A percentile compares a stretch with the other conserved stretches of the same genome.
Evolutionary conservation across 805 yeast species (phyloP).

Genomic region (Metschnikowia lochheadii): DNA sequence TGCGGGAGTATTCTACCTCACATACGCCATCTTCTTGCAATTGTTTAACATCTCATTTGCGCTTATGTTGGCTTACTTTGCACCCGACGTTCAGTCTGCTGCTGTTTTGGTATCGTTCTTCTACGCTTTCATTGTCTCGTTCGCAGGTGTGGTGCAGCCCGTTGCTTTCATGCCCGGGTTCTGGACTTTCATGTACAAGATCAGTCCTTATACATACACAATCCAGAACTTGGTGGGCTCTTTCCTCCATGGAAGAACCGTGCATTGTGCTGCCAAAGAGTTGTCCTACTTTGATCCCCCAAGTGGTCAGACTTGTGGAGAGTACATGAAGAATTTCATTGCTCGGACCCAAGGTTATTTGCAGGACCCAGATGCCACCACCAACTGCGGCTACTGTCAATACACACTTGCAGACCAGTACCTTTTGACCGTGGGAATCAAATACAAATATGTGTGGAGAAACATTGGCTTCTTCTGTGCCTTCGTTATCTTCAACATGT

Average conservation of each 20-base stretch:
- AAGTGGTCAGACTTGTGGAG: conserved; percentile 15
- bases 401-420: conserved; percentile 11
- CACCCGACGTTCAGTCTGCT: conserved; percentile 67
- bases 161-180: conserved; percentile 41
- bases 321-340: conserved; percentile 11
- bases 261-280: conserved; percentile 48
- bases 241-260: conserved; percentile 40
- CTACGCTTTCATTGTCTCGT: conserved; percentile 55
- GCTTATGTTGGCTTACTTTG: conserved; percentile 47
- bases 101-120: conserved; percentile 54
- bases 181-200: conserved; percentile 46
- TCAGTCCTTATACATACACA: conserved; percentile 47
- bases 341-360: conserved; percentile 10
- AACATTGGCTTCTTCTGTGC: conserved; percentile 14
- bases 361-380: conserved; percentile 9
- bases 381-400: conserved; percentile 12
- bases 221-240: conserved; percentile 50
- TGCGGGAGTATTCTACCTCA: conserved; percentile 41
- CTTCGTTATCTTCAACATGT: conserved; percentile 13
- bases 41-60: conserved; percentile 38
- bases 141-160: conserved; percentile 51
- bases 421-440: conserved; percentile 8
- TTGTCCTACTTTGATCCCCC: conserved; percentile 49
- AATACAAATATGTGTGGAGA: conserved; percentile 14
- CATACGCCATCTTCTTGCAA: conserved; percentile 47